Evolutionary conservation across 306 rosid genomes (phyloP).

Genomic region (Carpinus viminea): DNA sequence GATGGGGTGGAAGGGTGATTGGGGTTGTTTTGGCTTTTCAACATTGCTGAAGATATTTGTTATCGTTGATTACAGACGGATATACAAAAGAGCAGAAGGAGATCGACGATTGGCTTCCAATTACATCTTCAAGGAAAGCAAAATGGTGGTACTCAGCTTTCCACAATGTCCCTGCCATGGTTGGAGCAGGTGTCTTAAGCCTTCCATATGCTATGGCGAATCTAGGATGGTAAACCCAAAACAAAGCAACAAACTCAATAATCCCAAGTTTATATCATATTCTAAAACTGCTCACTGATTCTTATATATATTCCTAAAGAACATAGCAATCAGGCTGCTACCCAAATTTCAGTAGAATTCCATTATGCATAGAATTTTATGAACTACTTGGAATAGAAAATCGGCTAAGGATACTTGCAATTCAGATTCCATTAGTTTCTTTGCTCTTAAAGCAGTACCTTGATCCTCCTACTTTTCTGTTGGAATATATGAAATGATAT

Average conservation of each 20-base stretch:
- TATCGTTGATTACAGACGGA: conserved; percentile 17
- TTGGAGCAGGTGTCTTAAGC: conserved; percentile 81
- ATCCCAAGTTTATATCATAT: not conserved
- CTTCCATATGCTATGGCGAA: conserved; percentile 75
- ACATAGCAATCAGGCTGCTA: too few relatives aligned
- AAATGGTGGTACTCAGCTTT: conserved; percentile 92
- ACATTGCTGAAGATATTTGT: not conserved
- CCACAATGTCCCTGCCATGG: conserved; percentile 88
- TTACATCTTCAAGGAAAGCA: conserved; percentile 74
- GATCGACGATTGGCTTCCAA: conserved; percentile 75
- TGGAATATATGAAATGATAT: too few relatives aligned
- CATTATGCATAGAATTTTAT: not conserved
- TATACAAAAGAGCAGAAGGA: conserved; percentile 38
- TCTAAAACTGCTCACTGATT: not conserved
- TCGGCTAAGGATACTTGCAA: not conserved
- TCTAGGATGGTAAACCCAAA: conserved; percentile 62
- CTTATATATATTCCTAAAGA: not conserved
- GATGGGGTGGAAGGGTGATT: not conserved
- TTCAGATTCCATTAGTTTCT: not conserved
- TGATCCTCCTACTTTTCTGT: not conserved
- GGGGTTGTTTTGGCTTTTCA: not conserved
- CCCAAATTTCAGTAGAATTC: not conserved
- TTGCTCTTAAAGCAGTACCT: not conserved
- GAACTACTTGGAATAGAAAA: not conserved
- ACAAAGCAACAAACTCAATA: not conserved